Conservation (phyloP, 2,329 filamentous ascomycete genomes). For the Colletotrichum karsti region DNA sequence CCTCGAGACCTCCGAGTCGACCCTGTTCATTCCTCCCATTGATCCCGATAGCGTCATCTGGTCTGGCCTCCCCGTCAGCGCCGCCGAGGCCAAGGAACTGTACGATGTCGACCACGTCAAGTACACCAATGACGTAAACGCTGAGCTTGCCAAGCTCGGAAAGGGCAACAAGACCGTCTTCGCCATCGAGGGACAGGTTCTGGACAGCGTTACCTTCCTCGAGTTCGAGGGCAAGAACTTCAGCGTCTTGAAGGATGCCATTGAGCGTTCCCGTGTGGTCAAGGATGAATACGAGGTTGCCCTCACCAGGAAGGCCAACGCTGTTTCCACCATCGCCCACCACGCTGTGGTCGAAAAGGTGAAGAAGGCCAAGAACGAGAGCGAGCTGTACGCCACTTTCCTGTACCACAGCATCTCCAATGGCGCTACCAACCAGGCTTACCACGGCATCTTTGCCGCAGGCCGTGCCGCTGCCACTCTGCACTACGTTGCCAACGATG, state of each 20-base stretch:
- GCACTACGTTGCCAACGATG: constrained; percentile 86
- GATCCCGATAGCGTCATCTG: constrained; percentile 92
- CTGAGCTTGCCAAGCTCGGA: constrained; percentile 68
- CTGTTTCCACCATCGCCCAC: constrained; percentile 74
- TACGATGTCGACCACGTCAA: constrained; percentile 87
- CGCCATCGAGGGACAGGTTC: constrained; percentile 82
- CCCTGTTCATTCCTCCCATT: constrained; percentile 89
- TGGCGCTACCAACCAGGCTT: constrained; percentile 84
- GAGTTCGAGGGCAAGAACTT: constrained; percentile 61
- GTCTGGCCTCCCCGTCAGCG: constrained; percentile 85
- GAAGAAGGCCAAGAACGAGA: constrained; percentile 75
- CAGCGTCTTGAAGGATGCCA: constrained; percentile 62
- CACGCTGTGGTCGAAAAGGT: constrained; percentile 68
- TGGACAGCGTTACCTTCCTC: constrained; percentile 75
- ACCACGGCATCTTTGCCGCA: constrained; percentile 84
- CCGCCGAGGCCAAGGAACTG: constrained; percentile 75
- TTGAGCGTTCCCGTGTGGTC: constrained; percentile 73
- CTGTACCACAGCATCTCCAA: constrained; percentile 78
- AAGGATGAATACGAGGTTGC: constrained; percentile 82
- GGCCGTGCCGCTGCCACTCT: constrained; percentile 85
- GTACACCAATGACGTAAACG: constrained; percentile 77
- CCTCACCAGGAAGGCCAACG: constrained; percentile 76
- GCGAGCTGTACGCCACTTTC: constrained; percentile 84
- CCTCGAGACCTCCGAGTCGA: constrained; percentile 75
- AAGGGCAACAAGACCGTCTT: constrained; percentile 64